A percentile compares a stretch with the other conserved stretches of the same genome.
phyloP scores from a whole-genome alignment of 2,329 filamentous ascomycete genomes.

The Arthrobotrys musiformis region DNA sequence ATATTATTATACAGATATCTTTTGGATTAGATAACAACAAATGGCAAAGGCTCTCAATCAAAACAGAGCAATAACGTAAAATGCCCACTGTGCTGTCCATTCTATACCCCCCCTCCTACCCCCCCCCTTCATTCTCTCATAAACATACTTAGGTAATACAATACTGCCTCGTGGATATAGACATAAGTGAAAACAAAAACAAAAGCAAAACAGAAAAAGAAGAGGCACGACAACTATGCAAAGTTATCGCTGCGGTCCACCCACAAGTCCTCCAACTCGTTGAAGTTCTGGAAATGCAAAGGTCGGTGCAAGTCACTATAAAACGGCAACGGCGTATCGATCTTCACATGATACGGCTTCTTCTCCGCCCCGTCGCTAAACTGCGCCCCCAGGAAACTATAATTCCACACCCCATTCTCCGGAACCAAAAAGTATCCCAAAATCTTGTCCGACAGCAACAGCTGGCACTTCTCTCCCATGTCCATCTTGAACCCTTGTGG shows the following conservation, averaged over 20 bases:
- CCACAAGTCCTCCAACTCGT: constrained; percentile 95
- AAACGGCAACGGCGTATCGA: constrained; percentile 81
- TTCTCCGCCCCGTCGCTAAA: constrained; percentile 86
- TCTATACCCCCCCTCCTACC: background rate
- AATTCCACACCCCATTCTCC: constrained; percentile 92
- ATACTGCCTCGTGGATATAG: too few species aligned
- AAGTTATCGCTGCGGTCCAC: constrained; percentile 94
- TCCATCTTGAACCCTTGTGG: constrained; percentile 90
- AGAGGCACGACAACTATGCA: constrained; percentile 69
- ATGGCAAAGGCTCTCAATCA: too few species aligned
- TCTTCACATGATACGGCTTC: constrained; percentile 87
- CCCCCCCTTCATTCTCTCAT: too few species aligned
- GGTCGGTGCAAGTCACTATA: constrained; percentile 93
- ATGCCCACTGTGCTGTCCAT: background rate
- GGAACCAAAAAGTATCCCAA: constrained; percentile 96
- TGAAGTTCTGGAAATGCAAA: constrained; percentile 96
- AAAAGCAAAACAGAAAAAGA: too few species aligned
- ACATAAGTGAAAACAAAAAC: too few species aligned
- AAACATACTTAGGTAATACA: too few species aligned
- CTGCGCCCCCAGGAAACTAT: constrained; percentile 93
- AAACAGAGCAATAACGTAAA: too few species aligned
- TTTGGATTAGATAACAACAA: too few species aligned
- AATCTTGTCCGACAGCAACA: constrained; percentile 91
- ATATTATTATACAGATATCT: too few species aligned
- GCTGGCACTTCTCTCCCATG: constrained; percentile 95